Base-by-base conservation (phyloP, 106 monocot species). In the Dendrobium huoshanense region DNA sequence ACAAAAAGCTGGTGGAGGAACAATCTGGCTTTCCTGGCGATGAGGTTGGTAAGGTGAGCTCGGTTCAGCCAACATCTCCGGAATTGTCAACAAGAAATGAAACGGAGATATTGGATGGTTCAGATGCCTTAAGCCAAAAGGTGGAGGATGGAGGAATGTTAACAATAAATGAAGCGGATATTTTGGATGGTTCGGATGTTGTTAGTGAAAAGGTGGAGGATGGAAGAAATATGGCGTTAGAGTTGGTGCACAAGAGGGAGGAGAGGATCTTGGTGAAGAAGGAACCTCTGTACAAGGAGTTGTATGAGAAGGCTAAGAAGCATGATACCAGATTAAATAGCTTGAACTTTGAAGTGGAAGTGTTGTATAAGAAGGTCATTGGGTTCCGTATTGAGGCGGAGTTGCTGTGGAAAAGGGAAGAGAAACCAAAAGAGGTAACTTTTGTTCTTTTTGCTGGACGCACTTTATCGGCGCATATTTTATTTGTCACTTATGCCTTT, bases 211-310 rank as follows among this genome's bases (percentile, higher is more conserved):
- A 68, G 25, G 81, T 18, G 9, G 78, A 49, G 18, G 84, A 76
- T 33, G 56, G 8, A 49, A 73, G 83, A 47, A 79, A 47, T 13
- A 33, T 80, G n/a, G 86, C 31, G 45, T 31, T 85, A 42, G 86
- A 83, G 11, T 49, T 73, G 18, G 72, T 77, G n/a, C 80, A 77
- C 24, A 27, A 37, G 41, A 79, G 86, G 19, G 81, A 85, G 55
- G 81, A 44, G 44, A 80, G 78, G 49, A 64, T 79, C 15, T 74
- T 49, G 61, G 80, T 25, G 20, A 87, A 58, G 41, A 87, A 25
- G 72, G 79, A 67, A 13, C 94, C 94, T 44, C 10, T 85, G 77
- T 97, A 97, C 72, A 94, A 92, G 82, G 88, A 87, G 20, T 85
- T 97, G 84, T 88, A 90, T 68, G 81, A 88, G 78, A 80, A 80